These are phyloP conservation scores for Sporothrix sp. DNA, from an alignment of 2,329 filamentous ascomycete species.

Conservation along the genomic window DNA sequence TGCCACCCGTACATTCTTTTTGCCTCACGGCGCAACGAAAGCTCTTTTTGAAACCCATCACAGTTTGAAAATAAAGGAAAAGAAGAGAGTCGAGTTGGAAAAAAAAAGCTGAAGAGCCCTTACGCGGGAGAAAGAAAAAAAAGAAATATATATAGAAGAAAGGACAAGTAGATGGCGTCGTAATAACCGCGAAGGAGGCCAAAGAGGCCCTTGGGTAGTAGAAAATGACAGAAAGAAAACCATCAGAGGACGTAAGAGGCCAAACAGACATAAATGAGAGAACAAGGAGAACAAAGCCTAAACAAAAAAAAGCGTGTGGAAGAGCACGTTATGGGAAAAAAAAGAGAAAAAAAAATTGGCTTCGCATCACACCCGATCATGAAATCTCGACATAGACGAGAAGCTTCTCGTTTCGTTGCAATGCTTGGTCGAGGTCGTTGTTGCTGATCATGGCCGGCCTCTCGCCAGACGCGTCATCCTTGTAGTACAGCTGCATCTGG, in stretches of 20 bases:
- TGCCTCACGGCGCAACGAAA: constrained; percentile 10
- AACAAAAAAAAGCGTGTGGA: background rate
- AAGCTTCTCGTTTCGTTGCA: constrained; percentile 79
- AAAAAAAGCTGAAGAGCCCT: background rate
- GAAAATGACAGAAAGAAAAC: too few species aligned
- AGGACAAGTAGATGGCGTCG: background rate
- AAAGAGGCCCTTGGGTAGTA: too few species aligned
- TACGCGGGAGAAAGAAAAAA: background rate
- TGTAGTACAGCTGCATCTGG: constrained; percentile 72
- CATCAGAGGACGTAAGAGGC: too few species aligned
- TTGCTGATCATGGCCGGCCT: constrained; percentile 69
- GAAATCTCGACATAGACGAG: constrained; percentile 59
- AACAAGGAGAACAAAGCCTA: too few species aligned
- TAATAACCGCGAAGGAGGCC: background rate
- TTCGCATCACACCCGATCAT: constrained; percentile 21
- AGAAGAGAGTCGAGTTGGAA: background rate
- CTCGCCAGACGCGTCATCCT: constrained; percentile 69
- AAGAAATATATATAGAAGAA: background rate
- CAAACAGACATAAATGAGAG: too few species aligned
- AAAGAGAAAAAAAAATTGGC: background rate
- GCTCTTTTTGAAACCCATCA: background rate
- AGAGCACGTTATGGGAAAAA: background rate
- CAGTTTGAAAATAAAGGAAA: background rate
- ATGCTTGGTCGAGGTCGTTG: constrained; percentile 68
- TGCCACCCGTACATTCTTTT: background rate